Conservation (phyloP, 2,329 filamentous ascomycete genomes). For the Arthrobotrys sphaeroides region DNA sequence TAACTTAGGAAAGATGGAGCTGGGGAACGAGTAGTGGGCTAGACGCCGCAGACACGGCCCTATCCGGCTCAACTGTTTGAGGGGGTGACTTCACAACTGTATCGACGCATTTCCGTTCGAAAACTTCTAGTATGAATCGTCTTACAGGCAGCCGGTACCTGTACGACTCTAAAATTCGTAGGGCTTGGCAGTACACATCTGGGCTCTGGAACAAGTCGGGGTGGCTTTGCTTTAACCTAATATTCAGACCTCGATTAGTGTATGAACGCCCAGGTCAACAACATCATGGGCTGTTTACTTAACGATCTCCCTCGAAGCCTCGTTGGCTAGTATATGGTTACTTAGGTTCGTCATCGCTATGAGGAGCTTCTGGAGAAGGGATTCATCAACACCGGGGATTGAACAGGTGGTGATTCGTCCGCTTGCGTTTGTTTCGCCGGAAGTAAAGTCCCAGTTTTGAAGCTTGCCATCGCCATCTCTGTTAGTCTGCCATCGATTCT, state of each 20-base stretch:
- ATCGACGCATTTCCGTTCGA: conserved; percentile 87
- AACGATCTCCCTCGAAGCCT: conserved; percentile 81
- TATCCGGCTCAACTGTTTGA: conserved; percentile 4
- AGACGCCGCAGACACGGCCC: background rate
- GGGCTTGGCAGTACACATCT: conserved; percentile 82
- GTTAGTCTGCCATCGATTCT: background rate
- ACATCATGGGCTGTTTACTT: conserved; percentile 61
- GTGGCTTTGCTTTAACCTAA: conserved; percentile 78
- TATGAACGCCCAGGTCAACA: background rate
- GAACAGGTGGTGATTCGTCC: conserved; percentile 61
- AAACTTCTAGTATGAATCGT: conserved; percentile 90
- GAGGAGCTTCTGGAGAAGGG: conserved; percentile 76
- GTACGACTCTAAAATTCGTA: conserved; percentile 85
- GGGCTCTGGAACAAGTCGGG: conserved; percentile 78
- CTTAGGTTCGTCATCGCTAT: conserved; percentile 87
- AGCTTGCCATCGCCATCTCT: background rate
- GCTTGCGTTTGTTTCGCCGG: conserved; percentile 60
- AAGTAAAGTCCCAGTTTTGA: conserved; percentile 55
- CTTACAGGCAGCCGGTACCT: conserved; percentile 88
- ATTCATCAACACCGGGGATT: conserved; percentile 71
- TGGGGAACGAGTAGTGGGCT: background rate
- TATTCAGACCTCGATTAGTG: background rate
- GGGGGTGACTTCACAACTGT: conserved; percentile 70
- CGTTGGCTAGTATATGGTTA: conserved; percentile 91
- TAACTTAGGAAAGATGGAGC: conserved; percentile 18